Conservation (phyloP, 2,329 filamentous ascomycete genomes). For the Cryphonectria japonica region DNA sequence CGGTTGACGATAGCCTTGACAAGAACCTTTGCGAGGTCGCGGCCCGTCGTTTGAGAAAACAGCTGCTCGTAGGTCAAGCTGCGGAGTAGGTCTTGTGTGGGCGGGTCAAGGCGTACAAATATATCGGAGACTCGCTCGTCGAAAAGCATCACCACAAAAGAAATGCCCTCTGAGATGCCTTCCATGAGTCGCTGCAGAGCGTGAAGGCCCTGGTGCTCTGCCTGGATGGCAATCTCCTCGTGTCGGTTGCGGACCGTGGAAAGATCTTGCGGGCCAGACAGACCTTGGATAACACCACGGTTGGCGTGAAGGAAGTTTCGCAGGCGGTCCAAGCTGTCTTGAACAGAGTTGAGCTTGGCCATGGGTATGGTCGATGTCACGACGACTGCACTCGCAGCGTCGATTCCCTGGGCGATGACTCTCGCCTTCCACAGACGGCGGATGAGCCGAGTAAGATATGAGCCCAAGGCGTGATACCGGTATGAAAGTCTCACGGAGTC, state of each 20-base stretch:
- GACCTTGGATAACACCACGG: constrained; percentile 86
- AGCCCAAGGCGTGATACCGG: constrained; percentile 81
- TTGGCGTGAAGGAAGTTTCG: constrained; percentile 86
- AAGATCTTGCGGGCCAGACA: constrained; percentile 89
- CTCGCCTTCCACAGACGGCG: constrained; percentile 84
- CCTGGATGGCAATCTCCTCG: constrained; percentile 89
- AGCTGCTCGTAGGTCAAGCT: constrained; percentile 85
- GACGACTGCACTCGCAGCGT: constrained; percentile 61
- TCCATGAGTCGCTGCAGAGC: constrained; percentile 83
- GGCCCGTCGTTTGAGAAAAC: constrained; percentile 78
- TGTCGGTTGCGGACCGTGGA: constrained; percentile 77
- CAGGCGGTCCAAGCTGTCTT: constrained; percentile 78
- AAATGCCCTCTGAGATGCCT: constrained; percentile 94
- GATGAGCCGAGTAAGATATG: constrained; percentile 88
- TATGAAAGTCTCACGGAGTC: constrained; percentile 88
- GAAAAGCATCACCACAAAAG: constrained; percentile 92
- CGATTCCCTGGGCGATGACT: constrained; percentile 63
- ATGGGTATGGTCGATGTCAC: constrained; percentile 70
- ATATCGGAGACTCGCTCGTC: constrained; percentile 93
- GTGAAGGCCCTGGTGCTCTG: constrained; percentile 90
- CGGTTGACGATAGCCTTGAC: constrained; percentile 98
- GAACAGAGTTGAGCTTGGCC: constrained; percentile 73
- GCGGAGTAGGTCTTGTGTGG: constrained; percentile 69
- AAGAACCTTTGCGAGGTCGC: constrained; percentile 88
- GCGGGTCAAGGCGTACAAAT: constrained; percentile 72